phyloP scores from a whole-genome alignment of 2,329 filamentous ascomycete genomes.

The Diaporthe citrichinensis region DNA sequence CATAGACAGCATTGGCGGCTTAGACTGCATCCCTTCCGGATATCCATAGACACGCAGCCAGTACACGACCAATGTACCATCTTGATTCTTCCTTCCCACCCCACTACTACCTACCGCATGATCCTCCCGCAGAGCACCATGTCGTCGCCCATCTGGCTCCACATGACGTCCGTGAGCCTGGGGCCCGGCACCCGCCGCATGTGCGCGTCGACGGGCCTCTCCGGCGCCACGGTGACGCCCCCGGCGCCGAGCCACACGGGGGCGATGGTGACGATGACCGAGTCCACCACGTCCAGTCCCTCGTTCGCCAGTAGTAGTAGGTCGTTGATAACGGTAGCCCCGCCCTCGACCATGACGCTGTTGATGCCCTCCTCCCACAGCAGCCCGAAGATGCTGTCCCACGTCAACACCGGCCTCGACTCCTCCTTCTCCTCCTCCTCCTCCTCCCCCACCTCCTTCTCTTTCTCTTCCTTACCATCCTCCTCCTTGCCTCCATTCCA shows the following conservation, averaged over 20 bases:
- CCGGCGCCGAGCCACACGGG: conserved; percentile 90
- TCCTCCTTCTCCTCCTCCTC: conserved; percentile 47
- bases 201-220: conserved; percentile 63
- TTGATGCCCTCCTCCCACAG: conserved; percentile 72
- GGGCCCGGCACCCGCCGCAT: conserved; percentile 58
- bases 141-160: conserved; percentile 86
- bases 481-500: conserved; percentile 49
- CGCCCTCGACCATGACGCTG: conserved; percentile 95
- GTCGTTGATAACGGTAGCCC: conserved; percentile 85
- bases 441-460: conserved; percentile 9
- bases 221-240: conserved; percentile 84
- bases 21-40: neutral
- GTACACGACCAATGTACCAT: neutral
- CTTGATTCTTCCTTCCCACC: no score
- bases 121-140: conserved; percentile 81
- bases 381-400: conserved; percentile 73
- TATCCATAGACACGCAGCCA: conserved; percentile 26
- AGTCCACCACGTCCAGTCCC: conserved; percentile 67
- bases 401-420: conserved; percentile 66
- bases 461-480: conserved; percentile 53
- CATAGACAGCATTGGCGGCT: conserved; percentile 5
- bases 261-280: conserved; percentile 89
- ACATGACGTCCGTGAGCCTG: conserved; percentile 76
- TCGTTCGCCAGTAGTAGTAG: conserved; percentile 76
- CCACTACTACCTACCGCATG: conserved; percentile 29